Evolutionary conservation across 202 grass and related monocot species (phyloP).

Genomic region (Elaeis oleifera): DNA sequence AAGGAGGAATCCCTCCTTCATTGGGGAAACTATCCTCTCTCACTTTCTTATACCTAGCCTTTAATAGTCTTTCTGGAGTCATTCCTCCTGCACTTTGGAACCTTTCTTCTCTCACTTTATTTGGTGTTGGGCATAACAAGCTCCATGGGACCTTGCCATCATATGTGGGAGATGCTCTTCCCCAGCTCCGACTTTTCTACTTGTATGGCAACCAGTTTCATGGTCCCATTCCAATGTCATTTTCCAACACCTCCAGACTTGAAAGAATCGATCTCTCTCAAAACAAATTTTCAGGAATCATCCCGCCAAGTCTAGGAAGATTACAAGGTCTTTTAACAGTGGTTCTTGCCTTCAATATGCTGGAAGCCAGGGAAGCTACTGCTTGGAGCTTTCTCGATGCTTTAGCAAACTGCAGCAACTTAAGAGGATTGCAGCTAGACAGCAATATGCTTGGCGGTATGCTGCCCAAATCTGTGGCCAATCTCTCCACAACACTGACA

Average conservation of each 20-base stretch:
- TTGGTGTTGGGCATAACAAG: conserved; percentile 13
- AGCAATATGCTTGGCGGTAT: conserved; percentile 18
- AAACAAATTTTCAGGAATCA: conserved; percentile 25
- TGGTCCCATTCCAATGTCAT: conserved; percentile 22
- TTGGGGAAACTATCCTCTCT: conserved; percentile 1
- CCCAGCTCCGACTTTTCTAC: neutral
- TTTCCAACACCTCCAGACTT: conserved; percentile 25
- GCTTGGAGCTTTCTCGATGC: conserved; percentile 38
- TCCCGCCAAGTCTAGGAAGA: neutral
- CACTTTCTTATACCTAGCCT: neutral
- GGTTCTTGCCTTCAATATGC: conserved; percentile 6
- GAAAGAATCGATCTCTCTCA: neutral
- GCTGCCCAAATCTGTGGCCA: conserved; percentile 22
- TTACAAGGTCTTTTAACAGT: neutral
- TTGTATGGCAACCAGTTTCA: neutral
- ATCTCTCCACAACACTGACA: conserved; percentile 21
- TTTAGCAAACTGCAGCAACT: conserved; percentile 33
- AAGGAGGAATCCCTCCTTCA: conserved; percentile 14
- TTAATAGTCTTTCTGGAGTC: neutral
- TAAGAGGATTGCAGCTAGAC: conserved; percentile 8
- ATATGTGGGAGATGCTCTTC: conserved; percentile 13
- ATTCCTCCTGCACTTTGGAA: neutral
- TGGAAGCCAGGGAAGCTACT: conserved; percentile 20
- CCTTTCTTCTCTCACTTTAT: neutral
- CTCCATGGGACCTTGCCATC: conserved; percentile 26